Conservation (phyloP, 139 green algal genomes). For the Chlorella vulgaris region DNA sequence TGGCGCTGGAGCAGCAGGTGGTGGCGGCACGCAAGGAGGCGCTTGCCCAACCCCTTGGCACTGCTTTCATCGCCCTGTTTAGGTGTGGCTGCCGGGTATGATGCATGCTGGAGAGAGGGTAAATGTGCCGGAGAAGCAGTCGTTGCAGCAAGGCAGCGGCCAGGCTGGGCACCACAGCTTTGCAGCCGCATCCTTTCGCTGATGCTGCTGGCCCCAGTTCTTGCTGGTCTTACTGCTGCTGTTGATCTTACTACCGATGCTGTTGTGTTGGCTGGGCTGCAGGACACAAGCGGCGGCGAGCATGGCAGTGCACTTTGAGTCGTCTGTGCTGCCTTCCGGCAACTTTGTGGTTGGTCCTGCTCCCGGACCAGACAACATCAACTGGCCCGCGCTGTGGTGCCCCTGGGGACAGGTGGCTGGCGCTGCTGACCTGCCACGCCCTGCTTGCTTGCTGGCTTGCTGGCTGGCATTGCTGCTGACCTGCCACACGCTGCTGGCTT, state of each 20-base stretch:
- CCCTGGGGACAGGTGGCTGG: background rate
- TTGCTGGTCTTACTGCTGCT: background rate
- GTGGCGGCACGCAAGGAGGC: slow-evolving; percentile 4
- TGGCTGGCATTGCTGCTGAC: too few relatives aligned
- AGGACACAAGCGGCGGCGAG: background rate
- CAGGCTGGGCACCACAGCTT: too few relatives aligned
- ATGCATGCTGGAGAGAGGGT: too few relatives aligned
- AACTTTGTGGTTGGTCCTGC: background rate
- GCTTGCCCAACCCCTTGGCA: slow-evolving; percentile 8
- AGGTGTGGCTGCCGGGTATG: slow-evolving; percentile 1
- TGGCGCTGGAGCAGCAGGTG: background rate
- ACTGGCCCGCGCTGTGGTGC: slow-evolving; percentile 23
- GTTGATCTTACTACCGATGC: too few relatives aligned
- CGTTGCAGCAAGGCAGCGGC: too few relatives aligned
- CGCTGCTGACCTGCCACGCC: too few relatives aligned
- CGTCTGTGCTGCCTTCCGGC: background rate
- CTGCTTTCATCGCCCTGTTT: slow-evolving; percentile 20
- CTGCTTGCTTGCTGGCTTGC: too few relatives aligned
- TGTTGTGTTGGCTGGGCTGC: background rate
- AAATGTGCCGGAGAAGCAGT: too few relatives aligned
- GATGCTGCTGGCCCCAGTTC: too few relatives aligned
- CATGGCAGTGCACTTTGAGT: background rate
- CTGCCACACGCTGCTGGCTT: too few relatives aligned
- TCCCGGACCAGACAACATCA: slow-evolving; percentile 8
- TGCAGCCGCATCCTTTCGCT: too few relatives aligned